Evolutionary conservation across 495 filamentous ascomycete species (phyloP), one percentile per base, ranked within the genome.

Genomic region (Tetracladium marchalianum): DNA sequence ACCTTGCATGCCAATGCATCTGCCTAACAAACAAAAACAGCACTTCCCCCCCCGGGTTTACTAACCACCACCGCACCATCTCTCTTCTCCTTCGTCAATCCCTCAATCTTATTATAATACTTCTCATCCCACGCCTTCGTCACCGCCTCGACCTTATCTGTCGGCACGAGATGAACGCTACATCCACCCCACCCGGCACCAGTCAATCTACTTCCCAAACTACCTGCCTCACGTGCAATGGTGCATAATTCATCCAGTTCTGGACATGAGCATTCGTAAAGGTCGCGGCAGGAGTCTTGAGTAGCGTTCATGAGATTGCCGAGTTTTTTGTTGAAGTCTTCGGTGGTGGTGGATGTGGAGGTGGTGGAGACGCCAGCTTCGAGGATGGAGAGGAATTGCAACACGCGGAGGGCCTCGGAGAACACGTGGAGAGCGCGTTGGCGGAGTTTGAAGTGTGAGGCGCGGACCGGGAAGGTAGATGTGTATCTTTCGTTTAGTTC

Each of bases 141-240:
- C 18, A 98, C 83, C 33, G 66, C 79, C n/a, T 87, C 80, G 1
- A 95, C 84, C 66, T 84, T 90, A 46, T 87, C 77, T 53, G 80
- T 82, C 1, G 90, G 84, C 39, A 97, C 80, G 47, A 98, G 74
- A 64, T 98, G 93, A 41, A 98, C 90, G 37, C 77, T 88, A 63
- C 93, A 97, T 11, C 92, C 92, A 50, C 92, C 92, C 92, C 92
- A 98, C 22, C 92, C 92, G 12, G 92, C 92, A 41, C 92, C 92
- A 1, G 92, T 98, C 57, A 97, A 66, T 8, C 92, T 75, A 53
- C 82, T 85, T 16, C 92, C 93, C 64, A 84, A 90, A 35, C 81
- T 76, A 16, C 93, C 92, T 4, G 82, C 84, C 36, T 66, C 66
- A 11, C 80, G 72, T 1, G 92, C 90, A 52, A 97, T 81, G 22